A percentile compares a stretch with the other conserved stretches of the same genome.
Evolutionary conservation across 371 early-diverging fungal species (phyloP).

Genomic region (Syncephalastrum contaminatum): DNA sequence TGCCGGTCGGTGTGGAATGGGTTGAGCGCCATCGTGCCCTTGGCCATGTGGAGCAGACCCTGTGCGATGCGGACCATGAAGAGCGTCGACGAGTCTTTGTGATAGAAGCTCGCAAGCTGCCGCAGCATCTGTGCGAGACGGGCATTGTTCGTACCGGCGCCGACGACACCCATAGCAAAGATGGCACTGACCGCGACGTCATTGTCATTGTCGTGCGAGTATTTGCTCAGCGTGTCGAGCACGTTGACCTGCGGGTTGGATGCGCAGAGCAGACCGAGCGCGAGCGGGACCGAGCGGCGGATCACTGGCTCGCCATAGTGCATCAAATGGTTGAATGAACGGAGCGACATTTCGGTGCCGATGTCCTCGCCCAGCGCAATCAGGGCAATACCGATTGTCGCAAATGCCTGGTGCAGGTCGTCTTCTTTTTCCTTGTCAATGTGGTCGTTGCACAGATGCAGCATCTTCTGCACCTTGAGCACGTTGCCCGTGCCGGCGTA

Average conservation of each 20-base stretch:
- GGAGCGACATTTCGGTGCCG: conserved; percentile 94
- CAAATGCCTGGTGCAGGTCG: conserved; percentile 87
- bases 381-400: conserved; percentile 94
- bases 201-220: conserved; percentile 94
- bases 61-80: conserved; percentile 97
- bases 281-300: conserved; percentile 92
- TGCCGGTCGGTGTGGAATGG: conserved; percentile 92
- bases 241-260: conserved; percentile 93
- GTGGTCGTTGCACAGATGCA: conserved; percentile 93
- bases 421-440: conserved; percentile 83
- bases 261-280: conserved; percentile 93
- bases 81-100: conserved; percentile 91
- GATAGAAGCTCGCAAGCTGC: conserved; percentile 95
- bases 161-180: conserved; percentile 98
- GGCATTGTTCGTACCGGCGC: conserved; percentile 99
- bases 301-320: conserved; percentile 97
- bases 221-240: conserved; percentile 94
- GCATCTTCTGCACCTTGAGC: conserved; percentile 93
- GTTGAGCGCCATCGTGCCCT: conserved; percentile 95
- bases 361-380: conserved; percentile 97
- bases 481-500: conserved; percentile 97
- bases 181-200: conserved; percentile 96
- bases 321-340: conserved; percentile 97
- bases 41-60: conserved; percentile 97
- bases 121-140: conserved; percentile 97